Percentiles rank a stretch among this genome's conserved stretches.
These are phyloP conservation scores for Nemania sp. DNA, from an alignment of 2,329 filamentous ascomycete species.

Conservation along the genomic window DNA sequence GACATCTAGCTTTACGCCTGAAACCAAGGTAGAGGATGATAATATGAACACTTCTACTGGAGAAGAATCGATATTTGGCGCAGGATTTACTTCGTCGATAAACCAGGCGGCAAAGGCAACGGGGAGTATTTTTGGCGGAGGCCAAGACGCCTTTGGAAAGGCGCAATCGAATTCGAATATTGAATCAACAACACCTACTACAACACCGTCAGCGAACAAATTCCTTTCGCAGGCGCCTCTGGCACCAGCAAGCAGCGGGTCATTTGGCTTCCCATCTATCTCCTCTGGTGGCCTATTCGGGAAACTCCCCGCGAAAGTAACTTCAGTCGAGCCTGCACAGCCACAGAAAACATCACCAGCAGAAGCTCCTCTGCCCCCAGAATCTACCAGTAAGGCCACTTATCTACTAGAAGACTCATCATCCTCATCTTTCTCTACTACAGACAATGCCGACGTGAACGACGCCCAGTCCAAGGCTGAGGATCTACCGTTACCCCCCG, in stretches of 20 bases:
- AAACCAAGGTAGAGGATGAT: conserved; percentile 70
- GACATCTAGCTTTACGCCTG: conserved; percentile 74
- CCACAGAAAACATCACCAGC: conserved; percentile 54
- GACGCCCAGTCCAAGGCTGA: conserved; percentile 41
- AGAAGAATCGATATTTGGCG: conserved; percentile 68
- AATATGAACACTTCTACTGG: conserved; percentile 52
- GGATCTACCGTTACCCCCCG: conserved; percentile 52
- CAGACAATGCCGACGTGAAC: conserved; percentile 45
- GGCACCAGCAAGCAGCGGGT: conserved; percentile 47
- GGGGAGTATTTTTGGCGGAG: conserved; percentile 47
- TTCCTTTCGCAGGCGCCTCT: conserved; percentile 57
- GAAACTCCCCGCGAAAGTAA: conserved; percentile 40
- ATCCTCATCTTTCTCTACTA: conserved; percentile 63
- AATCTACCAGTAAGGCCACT: conserved; percentile 65
- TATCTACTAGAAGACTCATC: conserved; percentile 64
- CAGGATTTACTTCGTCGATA: conserved; percentile 70
- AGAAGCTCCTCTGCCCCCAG: conserved; percentile 63
- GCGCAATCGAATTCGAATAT: conserved; percentile 35
- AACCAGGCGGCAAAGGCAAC: conserved; percentile 59
- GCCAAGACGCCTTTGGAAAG: conserved; percentile 43
- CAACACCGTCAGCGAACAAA: conserved; percentile 63
- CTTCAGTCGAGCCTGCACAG: conserved; percentile 48
- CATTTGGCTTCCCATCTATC: conserved; percentile 54
- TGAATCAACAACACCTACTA: conserved; percentile 62
- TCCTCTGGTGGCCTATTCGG: conserved; percentile 44